Evolutionary conservation across 176 grass and related monocot genomes (phyloP).

Genomic region (Triticum aestivum): IWGSC_CS_RefSeq_v2.1 NC_057807.1:70428956-70429455

Average conservation of each 20-base stretch:
- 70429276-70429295: background rate
- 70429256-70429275: constrained; percentile 13
- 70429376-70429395: background rate
- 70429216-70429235: constrained; percentile 29
- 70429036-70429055: background rate
- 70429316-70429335: background rate
- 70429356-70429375: background rate
- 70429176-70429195: constrained; percentile 55
- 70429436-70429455: background rate
- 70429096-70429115: constrained; percentile 58
- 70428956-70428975: constrained; percentile 76
- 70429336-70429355: background rate
- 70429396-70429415: background rate
- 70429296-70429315: background rate
- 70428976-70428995: constrained; percentile 75
- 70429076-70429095: constrained; percentile 65
- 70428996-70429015: constrained; percentile 82
- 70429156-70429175: constrained; percentile 81
- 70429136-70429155: constrained; percentile 85
- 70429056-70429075: constrained; percentile 10
- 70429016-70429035: constrained; percentile 11
- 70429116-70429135: constrained; percentile 73
- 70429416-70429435: background rate
- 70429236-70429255: background rate
- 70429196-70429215: constrained; percentile 11